phyloP scores from a whole-genome alignment of 768 basidiomycete species.

The Suillus ampliporus region DNA sequence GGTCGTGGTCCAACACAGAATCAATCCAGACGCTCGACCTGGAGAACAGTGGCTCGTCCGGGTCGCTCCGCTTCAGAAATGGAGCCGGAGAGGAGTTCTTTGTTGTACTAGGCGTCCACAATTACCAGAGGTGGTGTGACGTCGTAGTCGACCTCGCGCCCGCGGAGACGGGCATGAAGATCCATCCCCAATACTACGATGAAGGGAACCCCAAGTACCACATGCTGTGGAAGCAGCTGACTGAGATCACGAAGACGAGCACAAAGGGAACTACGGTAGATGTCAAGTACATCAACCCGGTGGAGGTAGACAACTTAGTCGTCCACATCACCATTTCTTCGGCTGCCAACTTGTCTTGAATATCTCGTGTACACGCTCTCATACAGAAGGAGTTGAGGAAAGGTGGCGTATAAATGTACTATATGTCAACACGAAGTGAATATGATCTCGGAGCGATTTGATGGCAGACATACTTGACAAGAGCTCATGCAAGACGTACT shows the following conservation, averaged over 20 bases:
- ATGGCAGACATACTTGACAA: too few species aligned
- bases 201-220: not conserved
- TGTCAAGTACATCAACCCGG: not conserved
- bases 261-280: not conserved
- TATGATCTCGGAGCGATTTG: too few species aligned
- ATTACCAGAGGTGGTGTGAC: slow-evolving; percentile 46
- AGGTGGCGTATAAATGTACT: too few species aligned
- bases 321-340: not conserved
- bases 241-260: not conserved
- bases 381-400: not conserved
- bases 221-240: not conserved
- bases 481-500: too few species aligned
- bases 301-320: not conserved
- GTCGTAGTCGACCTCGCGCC: slow-evolving; percentile 37
- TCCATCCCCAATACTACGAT: slow-evolving; percentile 38
- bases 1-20: slow-evolving; percentile 35
- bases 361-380: too few species aligned
- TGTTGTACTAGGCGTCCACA: slow-evolving; percentile 45
- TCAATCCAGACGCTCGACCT: slow-evolving; percentile 36
- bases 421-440: too few species aligned
- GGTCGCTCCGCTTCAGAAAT: slow-evolving; percentile 39
- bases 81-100: slow-evolving; percentile 38
- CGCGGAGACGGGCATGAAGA: slow-evolving; percentile 27
- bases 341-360: too few species aligned
- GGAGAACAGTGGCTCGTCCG: slow-evolving; percentile 47